Evolutionary conservation across 2,329 filamentous ascomycete species (phyloP).

Genomic region (Fusarium sp.): DNA sequence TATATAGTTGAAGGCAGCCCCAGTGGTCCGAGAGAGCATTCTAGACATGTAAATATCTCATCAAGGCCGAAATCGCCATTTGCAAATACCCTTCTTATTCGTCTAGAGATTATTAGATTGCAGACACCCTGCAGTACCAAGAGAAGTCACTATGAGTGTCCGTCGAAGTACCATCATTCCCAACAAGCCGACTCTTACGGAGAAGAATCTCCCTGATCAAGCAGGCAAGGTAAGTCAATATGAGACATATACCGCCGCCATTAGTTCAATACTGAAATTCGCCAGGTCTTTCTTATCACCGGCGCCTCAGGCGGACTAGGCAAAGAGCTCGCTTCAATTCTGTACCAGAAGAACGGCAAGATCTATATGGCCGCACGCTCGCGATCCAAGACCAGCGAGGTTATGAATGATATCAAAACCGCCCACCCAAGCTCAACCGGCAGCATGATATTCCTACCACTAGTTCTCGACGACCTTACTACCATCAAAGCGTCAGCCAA

Average conservation of each 20-base stretch:
- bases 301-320: conserved; percentile 58
- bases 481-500: conserved; percentile 55
- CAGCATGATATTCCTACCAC: conserved; percentile 50
- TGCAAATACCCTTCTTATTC: too few relatives aligned
- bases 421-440: conserved; percentile 50
- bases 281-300: conserved; percentile 55
- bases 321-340: conserved; percentile 61
- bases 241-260: accelerated
- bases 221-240: conserved; percentile 53
- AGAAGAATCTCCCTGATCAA: neutral
- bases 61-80: too few relatives aligned
- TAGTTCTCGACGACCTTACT: conserved; percentile 57
- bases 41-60: too few relatives aligned
- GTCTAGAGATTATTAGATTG: too few relatives aligned
- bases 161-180: neutral
- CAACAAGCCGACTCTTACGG: neutral
- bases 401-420: conserved; percentile 57
- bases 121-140: neutral
- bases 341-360: conserved; percentile 64
- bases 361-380: conserved; percentile 65
- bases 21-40: neutral
- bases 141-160: neutral
- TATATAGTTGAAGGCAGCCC: neutral
- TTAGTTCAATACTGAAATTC: accelerated
- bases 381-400: conserved; percentile 54